Percentiles rank a stretch among this genome's conserved stretches.
These are phyloP conservation scores for Vigna angularis DNA, from an alignment of 306 rosid species.

Conservation along the genomic window DNA sequence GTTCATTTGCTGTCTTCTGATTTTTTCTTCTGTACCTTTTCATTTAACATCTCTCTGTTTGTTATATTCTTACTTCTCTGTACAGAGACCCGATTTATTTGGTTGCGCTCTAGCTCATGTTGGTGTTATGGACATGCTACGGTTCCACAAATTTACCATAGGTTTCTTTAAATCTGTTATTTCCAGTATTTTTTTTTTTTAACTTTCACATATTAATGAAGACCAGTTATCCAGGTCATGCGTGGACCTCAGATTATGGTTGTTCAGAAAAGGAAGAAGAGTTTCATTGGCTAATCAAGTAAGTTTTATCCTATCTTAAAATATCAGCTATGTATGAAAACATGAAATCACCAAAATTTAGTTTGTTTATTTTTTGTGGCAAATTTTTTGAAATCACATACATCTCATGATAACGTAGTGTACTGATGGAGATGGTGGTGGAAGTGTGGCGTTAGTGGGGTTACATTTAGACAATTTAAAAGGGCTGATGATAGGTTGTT, in stretches of 20 bases:
- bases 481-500: neutral
- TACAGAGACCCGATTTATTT: slow-evolving; percentile 93
- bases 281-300: slow-evolving; percentile 89
- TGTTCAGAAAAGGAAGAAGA: slow-evolving; percentile 91
- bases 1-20: slow-evolving; percentile 31
- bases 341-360: neutral
- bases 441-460: neutral
- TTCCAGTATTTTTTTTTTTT: slow-evolving; percentile 13
- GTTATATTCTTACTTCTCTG: slow-evolving; percentile 26
- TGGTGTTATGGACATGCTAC: slow-evolving; percentile 99
- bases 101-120: slow-evolving; percentile 98
- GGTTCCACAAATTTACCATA: slow-evolving; percentile 93
- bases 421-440: neutral
- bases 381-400: neutral
- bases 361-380: neutral
- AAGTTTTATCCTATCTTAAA: slow-evolving; percentile 28
- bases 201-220: slow-evolving; percentile 26
- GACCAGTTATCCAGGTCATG: slow-evolving; percentile 72
- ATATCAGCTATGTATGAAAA: slow-evolving; percentile 13
- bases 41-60: slow-evolving; percentile 5
- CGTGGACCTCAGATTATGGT: slow-evolving; percentile 96
- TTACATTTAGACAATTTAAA: neutral
- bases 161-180: slow-evolving; percentile 57
- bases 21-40: slow-evolving; percentile 21
- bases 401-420: neutral